A percentile compares a stretch with the other conserved stretches of the same genome.
Conservation (phyloP, 78 protist genomes). For the Ministeria vibrans region DNA sequence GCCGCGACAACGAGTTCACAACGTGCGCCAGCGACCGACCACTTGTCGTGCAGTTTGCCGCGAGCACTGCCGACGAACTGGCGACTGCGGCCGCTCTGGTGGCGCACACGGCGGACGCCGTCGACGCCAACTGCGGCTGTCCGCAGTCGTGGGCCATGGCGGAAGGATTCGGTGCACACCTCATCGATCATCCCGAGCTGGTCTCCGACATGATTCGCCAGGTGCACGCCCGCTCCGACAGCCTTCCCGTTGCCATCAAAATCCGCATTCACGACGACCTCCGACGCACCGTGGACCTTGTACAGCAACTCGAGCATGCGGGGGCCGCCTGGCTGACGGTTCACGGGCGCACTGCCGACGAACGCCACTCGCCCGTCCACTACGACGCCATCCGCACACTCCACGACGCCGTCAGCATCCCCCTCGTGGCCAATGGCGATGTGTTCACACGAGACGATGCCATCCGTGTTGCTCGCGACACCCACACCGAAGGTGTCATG, state of each 20-base stretch:
- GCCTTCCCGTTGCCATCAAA: constrained; percentile 51
- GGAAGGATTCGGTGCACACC: constrained; percentile 53
- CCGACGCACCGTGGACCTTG: constrained; percentile 53
- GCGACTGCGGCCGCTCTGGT: constrained; percentile 53
- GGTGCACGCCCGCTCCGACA: not conserved
- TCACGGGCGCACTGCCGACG: constrained; percentile 67
- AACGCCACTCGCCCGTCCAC: constrained; percentile 39
- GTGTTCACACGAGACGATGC: constrained; percentile 39
- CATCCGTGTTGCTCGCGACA: not conserved
- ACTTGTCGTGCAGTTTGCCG: constrained; percentile 77
- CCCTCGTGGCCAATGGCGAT: constrained; percentile 78
- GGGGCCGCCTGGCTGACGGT: constrained; percentile 74
- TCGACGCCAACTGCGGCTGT: constrained; percentile 83
- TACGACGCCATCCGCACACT: constrained; percentile 54
- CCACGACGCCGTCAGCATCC: constrained; percentile 41
- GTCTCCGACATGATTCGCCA: constrained; percentile 49
- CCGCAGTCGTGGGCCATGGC: constrained; percentile 80
- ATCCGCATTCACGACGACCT: constrained; percentile 52
- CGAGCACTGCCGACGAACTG: constrained; percentile 32
- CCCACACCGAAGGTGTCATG: constrained; percentile 48
- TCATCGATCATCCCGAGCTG: constrained; percentile 44
- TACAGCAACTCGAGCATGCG: constrained; percentile 27
- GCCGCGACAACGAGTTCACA: constrained; percentile 3
- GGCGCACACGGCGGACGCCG: constrained; percentile 21
- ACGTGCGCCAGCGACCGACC: constrained; percentile 44